phyloP scores from a whole-genome alignment of 306 rosid species.

The Dryas octopetala region DNA sequence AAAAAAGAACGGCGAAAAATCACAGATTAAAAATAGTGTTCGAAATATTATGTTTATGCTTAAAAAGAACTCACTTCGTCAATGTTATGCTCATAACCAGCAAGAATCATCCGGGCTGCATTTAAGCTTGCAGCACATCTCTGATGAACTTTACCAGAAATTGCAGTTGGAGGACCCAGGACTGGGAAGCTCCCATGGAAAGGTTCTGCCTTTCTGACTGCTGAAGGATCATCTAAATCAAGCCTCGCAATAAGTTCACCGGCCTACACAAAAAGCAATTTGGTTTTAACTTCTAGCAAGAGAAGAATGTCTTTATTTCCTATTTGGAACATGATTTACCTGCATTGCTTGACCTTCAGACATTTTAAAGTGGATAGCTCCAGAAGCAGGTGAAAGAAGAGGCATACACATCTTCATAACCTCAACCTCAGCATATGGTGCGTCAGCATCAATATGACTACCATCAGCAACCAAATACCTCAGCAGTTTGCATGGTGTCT shows the following conservation, averaged over 20 bases:
- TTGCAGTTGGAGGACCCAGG: slow-evolving; percentile 89
- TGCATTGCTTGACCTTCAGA: slow-evolving; percentile 99
- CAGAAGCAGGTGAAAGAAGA: slow-evolving; percentile 98
- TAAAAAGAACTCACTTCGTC: slow-evolving; percentile 65
- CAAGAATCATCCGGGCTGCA: slow-evolving; percentile 88
- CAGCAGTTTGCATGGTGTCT: slow-evolving; percentile 94
- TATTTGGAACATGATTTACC: slow-evolving; percentile 45
- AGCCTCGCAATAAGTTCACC: slow-evolving; percentile 96
- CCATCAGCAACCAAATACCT: slow-evolving; percentile 74
- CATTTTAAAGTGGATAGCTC: slow-evolving; percentile 78
- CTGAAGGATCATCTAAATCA: slow-evolving; percentile 94
- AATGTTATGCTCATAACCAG: slow-evolving; percentile 93
- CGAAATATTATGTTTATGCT: slow-evolving; percentile 1
- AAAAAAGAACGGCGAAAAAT: background rate
- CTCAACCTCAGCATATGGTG: slow-evolving; percentile 98
- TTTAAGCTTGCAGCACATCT: slow-evolving; percentile 87
- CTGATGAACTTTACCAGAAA: slow-evolving; percentile 95
- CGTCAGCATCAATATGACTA: slow-evolving; percentile 82
- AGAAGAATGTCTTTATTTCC: slow-evolving; percentile 11
- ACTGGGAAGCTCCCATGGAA: slow-evolving; percentile 82
- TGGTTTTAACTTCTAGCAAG: slow-evolving; percentile 13
- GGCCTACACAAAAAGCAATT: slow-evolving; percentile 51
- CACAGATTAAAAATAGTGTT: background rate
- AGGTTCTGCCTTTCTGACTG: slow-evolving; percentile 92
- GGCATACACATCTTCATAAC: slow-evolving; percentile 99